phyloP scores from a whole-genome alignment of 75 land plant genomes.

The Azolla pinnata region DNA sequence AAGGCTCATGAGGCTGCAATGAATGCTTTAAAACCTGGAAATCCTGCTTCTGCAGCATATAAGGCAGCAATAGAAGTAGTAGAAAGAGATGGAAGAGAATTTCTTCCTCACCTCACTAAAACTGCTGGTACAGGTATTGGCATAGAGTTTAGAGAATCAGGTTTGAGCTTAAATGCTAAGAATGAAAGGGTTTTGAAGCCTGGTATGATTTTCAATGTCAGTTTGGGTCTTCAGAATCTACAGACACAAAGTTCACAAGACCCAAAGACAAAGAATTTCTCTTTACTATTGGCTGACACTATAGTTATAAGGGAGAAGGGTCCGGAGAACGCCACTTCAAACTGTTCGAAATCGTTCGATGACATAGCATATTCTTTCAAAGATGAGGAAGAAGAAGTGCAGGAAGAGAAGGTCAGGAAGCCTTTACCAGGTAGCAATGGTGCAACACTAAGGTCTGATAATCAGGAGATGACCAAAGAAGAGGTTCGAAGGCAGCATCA shows the following conservation, averaged over 20 bases:
- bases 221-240: slow-evolving; percentile 34
- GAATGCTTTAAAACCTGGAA: slow-evolving; percentile 32
- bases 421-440: slow-evolving; percentile 2
- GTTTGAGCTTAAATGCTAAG: slow-evolving; percentile 32
- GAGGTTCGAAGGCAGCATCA: slow-evolving; percentile 31
- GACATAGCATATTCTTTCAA: slow-evolving; percentile 35
- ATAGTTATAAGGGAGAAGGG: slow-evolving; percentile 34
- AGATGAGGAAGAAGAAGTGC: slow-evolving; percentile 33
- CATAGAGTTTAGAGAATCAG: slow-evolving; percentile 44
- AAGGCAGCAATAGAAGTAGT: slow-evolving; percentile 31
- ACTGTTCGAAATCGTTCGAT: slow-evolving; percentile 26
- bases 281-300: slow-evolving; percentile 41
- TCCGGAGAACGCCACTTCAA: slow-evolving; percentile 28
- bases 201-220: slow-evolving; percentile 44
- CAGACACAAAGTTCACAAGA: slow-evolving; percentile 16
- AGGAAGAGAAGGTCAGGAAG: slow-evolving; percentile 20
- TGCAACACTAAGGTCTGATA: slow-evolving; percentile 29
- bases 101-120: slow-evolving; percentile 31
- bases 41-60: slow-evolving; percentile 26
- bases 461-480: slow-evolving; percentile 36
- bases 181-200: slow-evolving; percentile 33
- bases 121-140: slow-evolving; percentile 47
- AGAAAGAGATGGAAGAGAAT: slow-evolving; percentile 31
- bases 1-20: slow-evolving; percentile 48
- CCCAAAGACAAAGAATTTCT: slow-evolving; percentile 35